Evolutionary conservation across 148 eudicot genomes (phyloP).

Genomic region (Rhododendron ferrugineum): DNA sequence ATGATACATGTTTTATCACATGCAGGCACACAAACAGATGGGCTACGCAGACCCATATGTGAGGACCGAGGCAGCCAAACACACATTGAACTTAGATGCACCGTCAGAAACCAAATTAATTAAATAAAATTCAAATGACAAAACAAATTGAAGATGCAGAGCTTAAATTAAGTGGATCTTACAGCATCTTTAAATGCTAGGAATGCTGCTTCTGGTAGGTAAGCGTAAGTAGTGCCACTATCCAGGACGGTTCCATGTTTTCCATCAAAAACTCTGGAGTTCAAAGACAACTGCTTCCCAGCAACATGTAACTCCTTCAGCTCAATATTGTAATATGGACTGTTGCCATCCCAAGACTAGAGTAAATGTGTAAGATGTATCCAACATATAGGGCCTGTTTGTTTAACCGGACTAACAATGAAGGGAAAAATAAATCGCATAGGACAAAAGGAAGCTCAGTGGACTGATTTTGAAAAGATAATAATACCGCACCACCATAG

Average conservation of each 20-base stretch:
- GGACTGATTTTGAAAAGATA: not conserved
- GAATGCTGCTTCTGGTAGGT: constrained; percentile 84
- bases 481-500: not conserved
- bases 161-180: constrained; percentile 30
- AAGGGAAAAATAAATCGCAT: not conserved
- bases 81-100: not conserved
- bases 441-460: not conserved
- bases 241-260: constrained; percentile 87
- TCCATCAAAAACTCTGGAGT: constrained; percentile 70
- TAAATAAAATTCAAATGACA: not conserved
- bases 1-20: not conserved
- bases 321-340: constrained; percentile 95
- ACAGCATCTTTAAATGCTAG: constrained; percentile 74
- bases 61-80: not conserved
- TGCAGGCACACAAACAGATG: not conserved
- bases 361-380: constrained; percentile 97
- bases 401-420: not conserved
- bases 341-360: constrained; percentile 96
- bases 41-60: not conserved
- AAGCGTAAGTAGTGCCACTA: constrained; percentile 94
- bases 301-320: constrained; percentile 86
- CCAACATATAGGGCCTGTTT: constrained; percentile 36
- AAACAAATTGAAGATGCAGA: not conserved
- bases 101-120: not conserved
- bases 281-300: constrained; percentile 62